Conservation (phyloP, 768 basidiomycete genomes). For the Auricularia cornea region DNA sequence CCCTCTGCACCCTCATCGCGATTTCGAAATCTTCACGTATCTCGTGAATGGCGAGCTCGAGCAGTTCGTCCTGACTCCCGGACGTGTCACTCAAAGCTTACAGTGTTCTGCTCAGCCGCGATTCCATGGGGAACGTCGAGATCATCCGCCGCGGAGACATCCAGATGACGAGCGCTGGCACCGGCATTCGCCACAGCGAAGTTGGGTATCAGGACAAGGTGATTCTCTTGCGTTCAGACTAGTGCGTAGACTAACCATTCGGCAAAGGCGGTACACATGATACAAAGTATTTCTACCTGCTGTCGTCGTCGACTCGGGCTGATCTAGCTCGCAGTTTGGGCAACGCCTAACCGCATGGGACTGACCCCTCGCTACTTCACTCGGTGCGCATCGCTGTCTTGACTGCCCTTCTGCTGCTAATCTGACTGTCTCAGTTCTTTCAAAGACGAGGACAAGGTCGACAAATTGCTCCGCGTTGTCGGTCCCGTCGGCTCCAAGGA, state of each 20-base stretch:
- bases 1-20: constrained; percentile 72
- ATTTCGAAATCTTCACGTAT: constrained; percentile 91
- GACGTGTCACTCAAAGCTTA: not conserved
- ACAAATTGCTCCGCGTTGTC: constrained; percentile 65
- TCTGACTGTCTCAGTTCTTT: constrained; percentile 40
- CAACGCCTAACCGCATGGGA: constrained; percentile 34
- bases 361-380: constrained; percentile 83
- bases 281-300: not conserved
- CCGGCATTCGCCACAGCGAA: constrained; percentile 81
- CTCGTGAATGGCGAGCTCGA: constrained; percentile 70
- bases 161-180: constrained; percentile 88
- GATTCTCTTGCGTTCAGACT: too few species aligned
- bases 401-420: not conserved
- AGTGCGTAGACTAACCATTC: not conserved
- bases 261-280: not conserved
- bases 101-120: constrained; percentile 45
- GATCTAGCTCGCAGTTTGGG: constrained; percentile 49
- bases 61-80: constrained; percentile 44
- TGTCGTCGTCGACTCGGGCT: constrained; percentile 40
- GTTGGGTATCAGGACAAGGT: constrained; percentile 32
- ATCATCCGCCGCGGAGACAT: constrained; percentile 81
- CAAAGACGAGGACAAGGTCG: constrained; percentile 69
- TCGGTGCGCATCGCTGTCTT: constrained; percentile 10
- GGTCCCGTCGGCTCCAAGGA: constrained; percentile 54
- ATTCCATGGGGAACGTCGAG: constrained; percentile 88